These are phyloP conservation scores for Angomonas deanei DNA, from an alignment of 208 protist species.

Conservation along the genomic window DNA sequence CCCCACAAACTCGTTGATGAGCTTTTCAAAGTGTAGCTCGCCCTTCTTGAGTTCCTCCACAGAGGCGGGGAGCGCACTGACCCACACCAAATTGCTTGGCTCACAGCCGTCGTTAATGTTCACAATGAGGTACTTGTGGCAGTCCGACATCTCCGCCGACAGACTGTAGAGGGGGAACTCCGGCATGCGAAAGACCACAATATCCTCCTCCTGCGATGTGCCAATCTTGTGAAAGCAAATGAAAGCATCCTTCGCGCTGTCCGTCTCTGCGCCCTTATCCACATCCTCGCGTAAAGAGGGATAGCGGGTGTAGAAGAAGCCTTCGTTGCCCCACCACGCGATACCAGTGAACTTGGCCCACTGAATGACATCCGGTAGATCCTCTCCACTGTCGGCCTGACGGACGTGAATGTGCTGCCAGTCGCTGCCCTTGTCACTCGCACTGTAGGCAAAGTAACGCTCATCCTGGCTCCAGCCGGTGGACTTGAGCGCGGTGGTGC, in stretches of 20 bases:
- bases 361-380: conserved; percentile 67
- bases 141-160: conserved; percentile 67
- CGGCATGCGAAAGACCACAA: conserved; percentile 59
- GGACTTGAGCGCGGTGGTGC: conserved; percentile 66
- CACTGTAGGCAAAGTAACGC: conserved; percentile 75
- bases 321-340: conserved; percentile 74
- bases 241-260: conserved; percentile 63
- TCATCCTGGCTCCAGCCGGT: conserved; percentile 71
- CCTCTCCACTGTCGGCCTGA: conserved; percentile 38
- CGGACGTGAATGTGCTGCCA: conserved; percentile 84
- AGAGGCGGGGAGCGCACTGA: conserved; percentile 43
- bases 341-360: conserved; percentile 90
- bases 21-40: conserved; percentile 47
- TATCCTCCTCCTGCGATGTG: conserved; percentile 72
- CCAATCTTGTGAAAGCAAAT: conserved; percentile 89
- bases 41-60: conserved; percentile 24
- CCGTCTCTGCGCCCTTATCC: conserved; percentile 88
- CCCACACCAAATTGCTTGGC: conserved; percentile 79
- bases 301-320: conserved; percentile 93
- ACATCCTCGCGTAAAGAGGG: conserved; percentile 41
- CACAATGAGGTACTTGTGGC: conserved; percentile 74
- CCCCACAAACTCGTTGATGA: conserved; percentile 83
- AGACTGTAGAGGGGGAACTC: conserved; percentile 74
- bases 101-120: conserved; percentile 65
- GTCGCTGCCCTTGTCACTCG: conserved; percentile 88